Evolutionary conservation across 2,329 filamentous ascomycete genomes (phyloP).

Genomic region (Xylogone sp.): DNA sequence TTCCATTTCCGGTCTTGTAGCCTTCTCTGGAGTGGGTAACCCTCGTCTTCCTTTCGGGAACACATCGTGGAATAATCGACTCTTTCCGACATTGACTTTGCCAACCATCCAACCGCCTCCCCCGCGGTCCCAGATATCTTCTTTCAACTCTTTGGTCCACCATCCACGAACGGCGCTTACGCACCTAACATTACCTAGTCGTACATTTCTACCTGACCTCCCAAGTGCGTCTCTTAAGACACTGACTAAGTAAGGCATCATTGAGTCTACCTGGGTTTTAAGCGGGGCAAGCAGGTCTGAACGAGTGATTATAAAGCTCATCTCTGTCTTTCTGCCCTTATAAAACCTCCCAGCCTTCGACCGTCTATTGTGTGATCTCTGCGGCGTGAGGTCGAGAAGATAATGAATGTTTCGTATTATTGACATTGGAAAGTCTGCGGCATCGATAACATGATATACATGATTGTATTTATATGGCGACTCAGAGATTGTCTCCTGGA

Average conservation of each 20-base stretch:
- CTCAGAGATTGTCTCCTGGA: conserved; percentile 80
- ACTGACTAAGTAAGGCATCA: conserved; percentile 81
- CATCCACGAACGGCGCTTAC: conserved; percentile 83
- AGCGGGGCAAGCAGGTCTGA: conserved; percentile 81
- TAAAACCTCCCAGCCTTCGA: conserved; percentile 64
- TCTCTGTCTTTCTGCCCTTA: conserved; percentile 65
- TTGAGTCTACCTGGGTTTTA: conserved; percentile 75
- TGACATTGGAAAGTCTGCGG: conserved; percentile 95
- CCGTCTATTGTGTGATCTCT: conserved; percentile 78
- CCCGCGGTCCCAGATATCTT: conserved; percentile 78
- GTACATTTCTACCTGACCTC: conserved; percentile 60
- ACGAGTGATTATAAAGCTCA: conserved; percentile 89
- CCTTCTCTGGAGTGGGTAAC: conserved; percentile 1
- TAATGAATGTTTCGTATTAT: conserved; percentile 73
- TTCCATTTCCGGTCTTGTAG: conserved; percentile 1
- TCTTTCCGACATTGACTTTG: conserved; percentile 98
- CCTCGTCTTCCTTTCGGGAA: conserved; percentile 68
- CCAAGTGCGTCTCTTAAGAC: conserved; percentile 76
- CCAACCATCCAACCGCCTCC: conserved; percentile 94
- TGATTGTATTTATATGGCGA: conserved; percentile 90
- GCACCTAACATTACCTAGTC: conserved; percentile 82
- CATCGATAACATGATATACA: conserved; percentile 92
- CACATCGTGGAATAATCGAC: conserved; percentile 80
- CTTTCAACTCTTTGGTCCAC: conserved; percentile 86
- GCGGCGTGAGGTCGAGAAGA: conserved; percentile 65